These are phyloP conservation scores for Aspergillus ibericus DNA, from an alignment of 2,329 filamentous ascomycete genomes.

Conservation along the genomic window DNA sequence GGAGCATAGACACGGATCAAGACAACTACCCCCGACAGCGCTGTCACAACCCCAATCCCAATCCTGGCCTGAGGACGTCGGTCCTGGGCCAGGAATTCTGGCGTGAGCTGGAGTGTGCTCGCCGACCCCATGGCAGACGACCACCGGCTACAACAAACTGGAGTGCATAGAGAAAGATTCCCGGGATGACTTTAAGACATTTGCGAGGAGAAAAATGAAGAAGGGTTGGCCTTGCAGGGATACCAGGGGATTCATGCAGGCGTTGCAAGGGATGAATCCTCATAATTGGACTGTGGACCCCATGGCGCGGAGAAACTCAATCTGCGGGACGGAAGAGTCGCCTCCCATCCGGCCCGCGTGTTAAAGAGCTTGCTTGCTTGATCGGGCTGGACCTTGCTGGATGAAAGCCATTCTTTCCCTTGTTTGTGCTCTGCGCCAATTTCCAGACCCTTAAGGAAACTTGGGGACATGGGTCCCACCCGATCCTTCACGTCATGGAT, in stretches of 20 bases:
- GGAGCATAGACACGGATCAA: slow-evolving; percentile 13
- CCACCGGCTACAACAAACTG: not conserved
- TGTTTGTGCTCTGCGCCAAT: not conserved
- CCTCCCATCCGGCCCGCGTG: no score
- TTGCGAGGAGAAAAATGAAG: not conserved
- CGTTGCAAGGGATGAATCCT: not conserved
- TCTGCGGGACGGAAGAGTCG: not conserved
- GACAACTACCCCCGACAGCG: slow-evolving; percentile 12
- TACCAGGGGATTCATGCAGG: not conserved
- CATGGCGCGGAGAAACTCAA: not conserved
- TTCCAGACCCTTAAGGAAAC: no score
- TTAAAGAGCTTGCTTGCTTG: no score
- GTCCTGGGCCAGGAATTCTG: slow-evolving; percentile 8
- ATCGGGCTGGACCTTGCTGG: no score
- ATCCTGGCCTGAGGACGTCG: not conserved
- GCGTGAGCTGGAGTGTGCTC: not conserved
- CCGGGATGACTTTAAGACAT: not conserved
- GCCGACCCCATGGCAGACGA: not conserved
- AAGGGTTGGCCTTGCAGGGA: not conserved
- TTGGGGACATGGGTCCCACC: not conserved
- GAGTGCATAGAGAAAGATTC: not conserved
- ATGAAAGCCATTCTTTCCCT: no score
- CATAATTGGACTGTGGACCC: not conserved
- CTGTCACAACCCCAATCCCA: slow-evolving; percentile 29
- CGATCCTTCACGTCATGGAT: not conserved